Percentiles rank a stretch among this genome's conserved stretches.
Conservation (phyloP, 23 red algal genomes). For the Gracilaria vermiculophylla region DNA sequence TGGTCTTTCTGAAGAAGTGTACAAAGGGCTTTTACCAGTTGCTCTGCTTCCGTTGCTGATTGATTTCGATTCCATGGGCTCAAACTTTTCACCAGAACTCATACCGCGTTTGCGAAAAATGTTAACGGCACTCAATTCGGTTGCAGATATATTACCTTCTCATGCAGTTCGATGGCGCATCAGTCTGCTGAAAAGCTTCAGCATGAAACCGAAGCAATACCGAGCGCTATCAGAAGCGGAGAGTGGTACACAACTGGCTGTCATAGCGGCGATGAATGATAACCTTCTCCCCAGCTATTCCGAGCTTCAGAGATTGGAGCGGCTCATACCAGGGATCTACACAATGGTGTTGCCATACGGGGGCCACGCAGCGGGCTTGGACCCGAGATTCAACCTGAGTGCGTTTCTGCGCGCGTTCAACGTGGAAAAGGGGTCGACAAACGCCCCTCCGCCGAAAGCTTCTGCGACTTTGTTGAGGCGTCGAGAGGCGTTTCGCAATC, state of each 20-base stretch:
- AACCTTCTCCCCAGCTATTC: conserved; percentile 62
- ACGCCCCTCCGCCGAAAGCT: background rate
- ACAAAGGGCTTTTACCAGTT: conserved; percentile 16
- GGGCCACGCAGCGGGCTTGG: conserved; percentile 47
- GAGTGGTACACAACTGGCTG: conserved; percentile 3
- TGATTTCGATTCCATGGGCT: conserved; percentile 3
- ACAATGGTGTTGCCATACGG: conserved; percentile 50
- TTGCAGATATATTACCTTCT: conserved; percentile 46
- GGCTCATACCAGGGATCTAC: conserved; percentile 45
- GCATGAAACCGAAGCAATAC: conserved; percentile 6
- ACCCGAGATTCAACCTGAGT: conserved; percentile 45
- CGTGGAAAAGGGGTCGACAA: background rate
- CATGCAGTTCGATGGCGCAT: conserved; percentile 51
- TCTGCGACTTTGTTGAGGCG: conserved; percentile 9
- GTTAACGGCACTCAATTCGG: background rate
- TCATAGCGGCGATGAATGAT: conserved; percentile 64
- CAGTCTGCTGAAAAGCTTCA: conserved; percentile 22
- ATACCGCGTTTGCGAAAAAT: conserved; percentile 23
- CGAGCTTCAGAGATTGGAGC: conserved; percentile 33
- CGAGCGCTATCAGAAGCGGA: background rate
- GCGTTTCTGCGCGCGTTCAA: conserved; percentile 28
- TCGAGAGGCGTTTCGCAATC: conserved; percentile 18
- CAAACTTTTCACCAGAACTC: background rate
- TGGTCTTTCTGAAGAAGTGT: conserved; percentile 24
- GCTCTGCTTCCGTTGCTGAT: conserved; percentile 47